phyloP scores from a whole-genome alignment of 768 basidiomycete genomes.

The Cystobasidiopsis lactophilus region DNA sequence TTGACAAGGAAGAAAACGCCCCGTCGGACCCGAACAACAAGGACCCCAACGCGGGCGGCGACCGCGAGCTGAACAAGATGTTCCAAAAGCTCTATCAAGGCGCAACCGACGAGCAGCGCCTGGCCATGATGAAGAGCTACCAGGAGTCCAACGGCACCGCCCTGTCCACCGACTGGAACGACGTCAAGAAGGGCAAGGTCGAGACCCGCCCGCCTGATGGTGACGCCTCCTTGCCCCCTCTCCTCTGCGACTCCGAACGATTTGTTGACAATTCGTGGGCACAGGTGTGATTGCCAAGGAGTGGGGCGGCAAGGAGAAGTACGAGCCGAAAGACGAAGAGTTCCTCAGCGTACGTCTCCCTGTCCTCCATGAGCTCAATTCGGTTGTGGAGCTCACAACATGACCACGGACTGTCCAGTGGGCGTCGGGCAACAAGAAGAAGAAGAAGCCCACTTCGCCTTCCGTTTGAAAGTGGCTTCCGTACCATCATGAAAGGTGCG shows the following conservation, averaged over 20 bases:
- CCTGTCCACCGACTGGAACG: constrained; percentile 86
- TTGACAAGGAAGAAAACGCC: constrained; percentile 41
- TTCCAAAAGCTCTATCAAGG: constrained; percentile 49
- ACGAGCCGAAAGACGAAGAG: neutral
- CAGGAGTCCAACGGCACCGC: constrained; percentile 82
- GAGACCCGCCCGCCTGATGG: constrained; percentile 54
- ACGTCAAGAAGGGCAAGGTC: constrained; percentile 47
- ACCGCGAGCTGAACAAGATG: constrained; percentile 48
- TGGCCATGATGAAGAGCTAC: constrained; percentile 97
- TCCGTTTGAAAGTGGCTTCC: no score
- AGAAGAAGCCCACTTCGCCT: no score
- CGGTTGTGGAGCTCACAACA: no score
- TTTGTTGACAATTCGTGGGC: no score
- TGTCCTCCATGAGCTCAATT: no score
- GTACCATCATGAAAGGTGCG: no score
- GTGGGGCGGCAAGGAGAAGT: neutral
- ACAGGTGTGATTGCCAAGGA: neutral
- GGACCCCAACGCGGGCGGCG: constrained; percentile 77
- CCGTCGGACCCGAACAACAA: constrained; percentile 31
- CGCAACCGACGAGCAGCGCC: constrained; percentile 72
- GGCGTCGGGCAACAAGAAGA: no score
- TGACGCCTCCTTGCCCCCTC: no score
- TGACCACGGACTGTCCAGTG: no score
- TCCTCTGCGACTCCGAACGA: no score
- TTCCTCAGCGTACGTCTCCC: no score